Evolutionary conservation across 2,329 filamentous ascomycete genomes (phyloP).

Genomic region (Pseudogymnoascus sp.): DNA sequence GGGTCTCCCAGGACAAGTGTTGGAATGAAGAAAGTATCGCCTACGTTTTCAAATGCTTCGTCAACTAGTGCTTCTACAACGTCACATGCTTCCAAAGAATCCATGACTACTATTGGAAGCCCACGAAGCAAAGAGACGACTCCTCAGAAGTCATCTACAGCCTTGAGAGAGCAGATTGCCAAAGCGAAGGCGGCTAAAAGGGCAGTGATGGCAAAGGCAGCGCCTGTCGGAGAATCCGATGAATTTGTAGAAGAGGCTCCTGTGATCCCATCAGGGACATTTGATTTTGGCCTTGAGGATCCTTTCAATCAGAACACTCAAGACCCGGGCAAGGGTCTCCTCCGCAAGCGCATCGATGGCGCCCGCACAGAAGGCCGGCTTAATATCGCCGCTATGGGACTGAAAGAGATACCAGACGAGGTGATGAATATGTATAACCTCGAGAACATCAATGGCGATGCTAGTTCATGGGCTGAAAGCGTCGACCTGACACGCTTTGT

Average conservation of each 20-base stretch:
- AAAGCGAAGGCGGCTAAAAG: conserved; percentile 79
- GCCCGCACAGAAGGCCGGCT: conserved; percentile 73
- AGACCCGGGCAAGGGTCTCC: conserved; percentile 53
- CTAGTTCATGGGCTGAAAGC: conserved; percentile 78
- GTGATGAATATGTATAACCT: conserved; percentile 87
- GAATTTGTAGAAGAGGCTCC: conserved; percentile 28
- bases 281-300: conserved; percentile 55
- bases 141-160: conserved; percentile 62
- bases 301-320: conserved; percentile 62
- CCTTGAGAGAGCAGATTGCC: conserved; percentile 83
- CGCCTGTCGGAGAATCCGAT: conserved; percentile 19
- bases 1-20: conserved; percentile 21
- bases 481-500: conserved; percentile 80
- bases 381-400: conserved; percentile 77
- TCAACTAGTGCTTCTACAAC: conserved; percentile 19
- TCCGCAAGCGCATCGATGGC: conserved; percentile 62
- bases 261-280: conserved; percentile 42
- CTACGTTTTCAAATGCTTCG: conserved; percentile 24
- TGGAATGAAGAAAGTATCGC: conserved; percentile 20
- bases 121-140: conserved; percentile 23
- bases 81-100: conserved; percentile 14
- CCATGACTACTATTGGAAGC: conserved; percentile 17
- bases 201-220: conserved; percentile 35
- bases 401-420: conserved; percentile 72
- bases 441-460: conserved; percentile 53